These are phyloP conservation scores for Lichtheimia ornata DNA, from an alignment of 371 early-diverging fungal genomes.

Conservation along the genomic window DNA sequence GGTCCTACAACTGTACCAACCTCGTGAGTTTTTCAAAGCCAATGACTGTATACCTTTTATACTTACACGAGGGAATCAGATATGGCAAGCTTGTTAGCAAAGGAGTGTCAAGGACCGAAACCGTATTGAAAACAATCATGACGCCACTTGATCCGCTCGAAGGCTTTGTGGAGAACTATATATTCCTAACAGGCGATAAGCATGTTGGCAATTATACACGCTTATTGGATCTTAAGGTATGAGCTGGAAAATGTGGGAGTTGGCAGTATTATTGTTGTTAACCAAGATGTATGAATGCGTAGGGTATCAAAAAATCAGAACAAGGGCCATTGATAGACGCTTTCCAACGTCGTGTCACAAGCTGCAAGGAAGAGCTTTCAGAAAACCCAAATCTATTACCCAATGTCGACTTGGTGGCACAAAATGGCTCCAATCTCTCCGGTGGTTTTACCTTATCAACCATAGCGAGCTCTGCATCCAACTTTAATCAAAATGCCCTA, in stretches of 20 bases:
- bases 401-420: neutral
- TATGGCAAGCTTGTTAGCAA: constrained; percentile 81
- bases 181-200: constrained; percentile 79
- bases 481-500: constrained; percentile 30
- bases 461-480: constrained; percentile 47
- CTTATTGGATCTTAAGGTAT: constrained; percentile 84
- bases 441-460: constrained; percentile 40
- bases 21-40: constrained; percentile 45
- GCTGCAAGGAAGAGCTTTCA: constrained; percentile 22
- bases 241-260: neutral
- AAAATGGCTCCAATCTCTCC: constrained; percentile 21
- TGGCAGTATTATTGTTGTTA: constrained; percentile 4
- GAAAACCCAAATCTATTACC: constrained; percentile 45
- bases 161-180: constrained; percentile 83
- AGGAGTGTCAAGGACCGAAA: constrained; percentile 80
- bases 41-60: neutral
- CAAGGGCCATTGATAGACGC: constrained; percentile 56
- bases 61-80: constrained; percentile 25
- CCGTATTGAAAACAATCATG: constrained; percentile 88
- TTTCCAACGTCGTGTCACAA: constrained; percentile 45
- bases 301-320: constrained; percentile 60
- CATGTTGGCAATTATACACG: constrained; percentile 68
- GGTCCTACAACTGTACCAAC: constrained; percentile 50
- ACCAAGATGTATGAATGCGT: neutral
- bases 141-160: constrained; percentile 83